Percentiles rank a stretch among this genome's conserved stretches.
Evolutionary conservation across 345 rosid species (phyloP).

Genomic region (Eucalyptus leucophloia): DNA sequence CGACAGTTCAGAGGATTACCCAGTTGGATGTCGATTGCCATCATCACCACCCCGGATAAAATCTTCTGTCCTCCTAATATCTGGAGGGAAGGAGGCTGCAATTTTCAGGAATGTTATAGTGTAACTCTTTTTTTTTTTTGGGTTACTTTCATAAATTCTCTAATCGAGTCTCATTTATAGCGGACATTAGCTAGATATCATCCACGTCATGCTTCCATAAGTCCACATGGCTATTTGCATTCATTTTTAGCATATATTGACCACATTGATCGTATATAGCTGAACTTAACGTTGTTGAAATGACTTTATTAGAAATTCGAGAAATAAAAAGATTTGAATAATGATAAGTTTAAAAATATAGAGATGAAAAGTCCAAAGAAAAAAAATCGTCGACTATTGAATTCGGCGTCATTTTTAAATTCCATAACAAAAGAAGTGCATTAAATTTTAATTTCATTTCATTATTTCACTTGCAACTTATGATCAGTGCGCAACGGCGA

Average conservation of each 20-base stretch:
- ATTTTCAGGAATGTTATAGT: background rate
- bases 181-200: too few species aligned
- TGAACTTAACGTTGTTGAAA: fast-evolving
- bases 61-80: background rate
- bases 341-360: background rate
- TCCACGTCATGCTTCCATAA: fast-evolving
- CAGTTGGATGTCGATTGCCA: background rate
- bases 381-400: background rate
- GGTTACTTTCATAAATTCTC: background rate
- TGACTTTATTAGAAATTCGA: fast-evolving
- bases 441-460: background rate
- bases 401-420: background rate
- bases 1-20: background rate
- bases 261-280: fast-evolving
- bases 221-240: background rate
- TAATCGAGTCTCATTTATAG: background rate
- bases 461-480: background rate
- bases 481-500: background rate
- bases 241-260: fast-evolving
- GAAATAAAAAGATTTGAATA: background rate
- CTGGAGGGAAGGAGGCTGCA: background rate
- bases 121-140: too few species aligned
- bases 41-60: background rate
- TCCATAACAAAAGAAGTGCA: background rate
- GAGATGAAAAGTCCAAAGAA: background rate